phyloP scores from a whole-genome alignment of 352 stramenopile species.

The Plasmopara muralis region DNA sequence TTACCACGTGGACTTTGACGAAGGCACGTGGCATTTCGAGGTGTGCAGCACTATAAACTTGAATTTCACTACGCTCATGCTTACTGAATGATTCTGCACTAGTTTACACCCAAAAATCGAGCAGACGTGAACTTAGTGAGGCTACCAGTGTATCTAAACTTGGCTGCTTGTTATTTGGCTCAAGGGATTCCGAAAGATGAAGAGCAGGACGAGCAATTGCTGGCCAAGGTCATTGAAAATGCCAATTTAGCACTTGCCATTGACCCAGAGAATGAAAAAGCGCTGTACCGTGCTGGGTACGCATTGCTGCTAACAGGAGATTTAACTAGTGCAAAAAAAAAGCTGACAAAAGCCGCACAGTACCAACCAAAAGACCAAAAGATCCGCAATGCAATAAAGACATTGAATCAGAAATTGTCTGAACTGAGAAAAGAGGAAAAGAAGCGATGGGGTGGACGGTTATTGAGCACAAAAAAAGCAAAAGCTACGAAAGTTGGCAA shows the following conservation, averaged over 20 bases:
- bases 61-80: neutral
- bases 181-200: conserved; percentile 31
- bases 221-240: conserved; percentile 58
- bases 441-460: conserved; percentile 56
- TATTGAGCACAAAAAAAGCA: conserved; percentile 31
- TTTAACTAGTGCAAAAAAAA: conserved; percentile 45
- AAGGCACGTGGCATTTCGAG: conserved; percentile 83
- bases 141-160: conserved; percentile 72
- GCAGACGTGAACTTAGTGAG: conserved; percentile 63
- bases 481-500: neutral
- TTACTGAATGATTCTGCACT: neutral
- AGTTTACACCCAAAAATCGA: conserved; percentile 73
- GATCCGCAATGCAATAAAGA: conserved; percentile 54
- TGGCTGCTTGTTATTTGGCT: conserved; percentile 65
- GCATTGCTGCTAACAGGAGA: conserved; percentile 55
- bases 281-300: conserved; percentile 68
- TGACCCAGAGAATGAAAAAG: conserved; percentile 76
- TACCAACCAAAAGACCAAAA: conserved; percentile 60
- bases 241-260: conserved; percentile 59
- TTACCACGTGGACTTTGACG: conserved; percentile 79
- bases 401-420: conserved; percentile 39
- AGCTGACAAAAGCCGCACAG: conserved; percentile 58
- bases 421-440: conserved; percentile 63
- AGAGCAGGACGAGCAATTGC: conserved; percentile 24
- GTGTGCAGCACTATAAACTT: conserved; percentile 16